Base-by-base conservation (phyloP, 257 asterid genomes). In the Ajuga chamaepitys region DNA sequence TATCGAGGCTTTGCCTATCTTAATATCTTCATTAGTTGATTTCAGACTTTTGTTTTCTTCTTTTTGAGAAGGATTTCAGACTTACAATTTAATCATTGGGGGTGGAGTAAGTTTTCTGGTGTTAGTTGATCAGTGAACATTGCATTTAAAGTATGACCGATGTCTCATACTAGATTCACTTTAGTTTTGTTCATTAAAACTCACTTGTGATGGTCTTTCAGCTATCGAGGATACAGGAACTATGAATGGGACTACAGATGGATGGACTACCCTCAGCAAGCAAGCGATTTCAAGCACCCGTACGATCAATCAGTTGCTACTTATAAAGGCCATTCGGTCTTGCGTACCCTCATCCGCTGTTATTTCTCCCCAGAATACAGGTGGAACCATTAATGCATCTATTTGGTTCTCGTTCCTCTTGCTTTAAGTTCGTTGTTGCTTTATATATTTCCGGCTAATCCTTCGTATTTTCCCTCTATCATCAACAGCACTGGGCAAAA, bases 231-330 rank as follows among this genome's bases (percentile, higher is more conserved):
- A 51, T 75, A 18, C 65, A 81, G 87, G 70, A 83, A 85, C 72
- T 85, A 73, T 45, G 95, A 87, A 35, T 90, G 95, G 95, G 97
- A 90, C 72, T 90, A 90, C 73, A 79, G 95, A 85, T 85, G 90
- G 95, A 90, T 90, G 95, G 95, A 90, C 40, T 87, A 82, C 62
- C 91, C 91, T 9, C 41, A 57, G 46, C 78, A 66, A 56, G 81
- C 86, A 26, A 77, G 80, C 65, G 70, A 73, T 17, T 70, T 74
- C 74, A 78, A 73, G 78, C 91, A 80, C 52, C 88, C 86, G 5
- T 56, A 67, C 66, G 91, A 85, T 60, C 85, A 73, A 35, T 85
- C 91, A 4, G 64, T 85, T 30, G 65, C 91, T 64, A 82, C 88
- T 34, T 85, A 78, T 74, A 75, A 65, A 75, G 91, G 91, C 46